Evolutionary conservation across 1,139 yeast species (phyloP), one percentile per base, ranked within the genome.

Genomic region (Geotrichum armillariae): DNA sequence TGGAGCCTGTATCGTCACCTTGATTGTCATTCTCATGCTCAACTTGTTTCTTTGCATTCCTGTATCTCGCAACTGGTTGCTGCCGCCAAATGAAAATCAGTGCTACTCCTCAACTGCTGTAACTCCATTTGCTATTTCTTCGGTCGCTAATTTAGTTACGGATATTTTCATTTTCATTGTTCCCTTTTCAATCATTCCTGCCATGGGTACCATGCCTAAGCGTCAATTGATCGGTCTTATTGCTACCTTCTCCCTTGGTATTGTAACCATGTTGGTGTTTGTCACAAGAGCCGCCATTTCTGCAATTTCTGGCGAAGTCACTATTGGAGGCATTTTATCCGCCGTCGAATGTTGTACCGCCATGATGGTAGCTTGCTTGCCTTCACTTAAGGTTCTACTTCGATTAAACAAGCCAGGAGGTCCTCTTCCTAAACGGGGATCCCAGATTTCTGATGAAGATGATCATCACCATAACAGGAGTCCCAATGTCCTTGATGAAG

Each of bases 291-390:
- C 61, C 7, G 57, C 58, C 7, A 46, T 62, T 23, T 42, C 61
- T 23, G 64, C 57, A 8, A 20, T 58, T 6, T 52, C 58, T 4
- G 67, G 64, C 2, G 46, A 54, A 20, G 60, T 62, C 23, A 53
- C 62, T 25, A 42, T 46, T 34, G 49, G 61, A 4, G 67, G 66
- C 12, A 55, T 64, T 25, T 52, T 64, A 21, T 61, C 66, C 3
- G 66, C 66, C 2, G 56, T 63, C 7, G 68, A 64, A 46, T 59
- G 64, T 43, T 59, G 58, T 43, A 63, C 65, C 9, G 62, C 66
- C 11, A 59, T 62, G 58, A 56, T 57, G 17, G 66, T 64, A 2
- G 67, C 66, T 9, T 55, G 60, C 41, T 48, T 64, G 54, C 68
- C 68, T 16, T 58, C 66, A 9, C 50, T 64, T 56, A 53, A 64